A percentile compares a stretch with the other conserved stretches of the same genome.
phyloP scores from a whole-genome alignment of 257 asterid genomes.

The Capsicum baccatum region DNA sequence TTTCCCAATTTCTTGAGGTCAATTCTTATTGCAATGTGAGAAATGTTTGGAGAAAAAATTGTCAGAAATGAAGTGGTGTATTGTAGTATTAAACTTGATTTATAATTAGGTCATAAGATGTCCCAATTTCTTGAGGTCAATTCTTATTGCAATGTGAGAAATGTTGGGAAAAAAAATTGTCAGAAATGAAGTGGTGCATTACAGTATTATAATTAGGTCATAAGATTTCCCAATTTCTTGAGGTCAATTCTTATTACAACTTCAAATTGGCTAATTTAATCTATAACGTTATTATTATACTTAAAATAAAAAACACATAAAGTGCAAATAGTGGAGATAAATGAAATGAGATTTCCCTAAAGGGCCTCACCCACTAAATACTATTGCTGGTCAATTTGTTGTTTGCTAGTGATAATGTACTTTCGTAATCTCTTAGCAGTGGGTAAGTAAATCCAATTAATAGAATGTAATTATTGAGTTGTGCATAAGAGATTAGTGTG shows the following conservation, averaged over 20 bases:
- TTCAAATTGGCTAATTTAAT: neutral
- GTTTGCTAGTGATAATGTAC: conserved; percentile 13
- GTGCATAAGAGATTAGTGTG: neutral
- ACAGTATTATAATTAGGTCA: neutral
- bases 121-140: too few species aligned
- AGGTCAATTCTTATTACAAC: neutral
- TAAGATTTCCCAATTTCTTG: neutral
- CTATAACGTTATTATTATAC: neutral
- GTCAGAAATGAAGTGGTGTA: too few species aligned
- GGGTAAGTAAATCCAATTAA: neutral
- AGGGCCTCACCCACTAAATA: conserved; percentile 1
- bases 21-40: too few species aligned
- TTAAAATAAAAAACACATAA: neutral
- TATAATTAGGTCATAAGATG: too few species aligned
- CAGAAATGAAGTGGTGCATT: neutral
- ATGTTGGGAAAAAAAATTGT: neutral
- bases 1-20: too few species aligned
- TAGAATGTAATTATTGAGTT: neutral
- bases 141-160: neutral
- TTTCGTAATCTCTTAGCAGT: neutral
- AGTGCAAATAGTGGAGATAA: conserved; percentile 23
- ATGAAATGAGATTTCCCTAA: neutral
- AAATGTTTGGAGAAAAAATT: too few species aligned
- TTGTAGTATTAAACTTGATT: too few species aligned
- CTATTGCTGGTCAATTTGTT: conserved; percentile 6